phyloP scores from a whole-genome alignment of 192 early-diverging fungal species.

The Backusella westeae region DNA sequence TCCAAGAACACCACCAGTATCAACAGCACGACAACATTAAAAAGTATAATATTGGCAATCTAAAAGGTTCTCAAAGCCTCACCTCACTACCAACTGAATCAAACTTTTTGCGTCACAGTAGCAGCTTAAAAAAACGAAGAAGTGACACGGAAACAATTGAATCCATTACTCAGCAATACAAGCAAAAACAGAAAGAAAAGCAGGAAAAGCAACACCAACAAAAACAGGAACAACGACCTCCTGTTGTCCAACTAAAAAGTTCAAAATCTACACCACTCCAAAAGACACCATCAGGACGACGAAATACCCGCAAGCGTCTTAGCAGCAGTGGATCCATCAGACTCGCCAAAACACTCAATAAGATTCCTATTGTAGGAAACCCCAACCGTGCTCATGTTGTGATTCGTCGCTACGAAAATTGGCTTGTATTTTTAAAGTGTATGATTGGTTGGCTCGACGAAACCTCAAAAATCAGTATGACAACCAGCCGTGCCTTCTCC shows the following conservation, averaged over 20 bases:
- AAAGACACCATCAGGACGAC: neutral
- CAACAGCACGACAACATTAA: neutral
- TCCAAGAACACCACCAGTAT: neutral
- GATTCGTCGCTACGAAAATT: conserved; percentile 6
- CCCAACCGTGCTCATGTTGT: neutral
- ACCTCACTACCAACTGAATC: neutral
- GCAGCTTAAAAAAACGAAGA: neutral
- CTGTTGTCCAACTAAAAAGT: neutral
- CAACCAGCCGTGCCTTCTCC: conserved; percentile 2
- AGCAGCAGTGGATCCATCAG: neutral
- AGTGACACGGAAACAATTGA: neutral
- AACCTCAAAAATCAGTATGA: neutral
- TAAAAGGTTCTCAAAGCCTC: neutral
- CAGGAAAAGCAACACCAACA: neutral
- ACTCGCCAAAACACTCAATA: neutral
- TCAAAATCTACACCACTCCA: conserved; percentile 11
- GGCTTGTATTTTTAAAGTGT: conserved; percentile 3
- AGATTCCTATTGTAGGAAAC: neutral
- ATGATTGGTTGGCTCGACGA: conserved; percentile 8
- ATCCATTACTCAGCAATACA: neutral
- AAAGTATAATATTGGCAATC: neutral
- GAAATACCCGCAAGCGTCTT: neutral
- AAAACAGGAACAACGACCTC: neutral
- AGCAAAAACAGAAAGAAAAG: neutral
- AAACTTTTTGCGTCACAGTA: neutral